These are phyloP conservation scores for Aspergillus neoniger DNA, from an alignment of 2,329 filamentous ascomycete genomes.

Conservation along the genomic window DNA sequence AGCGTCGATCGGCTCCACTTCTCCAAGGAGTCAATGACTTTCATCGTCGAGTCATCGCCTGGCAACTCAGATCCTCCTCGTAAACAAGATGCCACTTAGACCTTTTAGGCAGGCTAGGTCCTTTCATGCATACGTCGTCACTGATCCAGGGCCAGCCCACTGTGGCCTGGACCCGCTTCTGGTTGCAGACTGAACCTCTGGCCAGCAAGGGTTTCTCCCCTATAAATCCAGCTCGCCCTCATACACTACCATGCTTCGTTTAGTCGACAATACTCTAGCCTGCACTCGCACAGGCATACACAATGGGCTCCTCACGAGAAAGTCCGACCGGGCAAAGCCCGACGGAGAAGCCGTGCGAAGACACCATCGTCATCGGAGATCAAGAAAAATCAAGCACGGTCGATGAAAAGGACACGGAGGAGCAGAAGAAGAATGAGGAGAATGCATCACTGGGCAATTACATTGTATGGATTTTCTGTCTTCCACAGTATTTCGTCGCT, in stretches of 20 bases:
- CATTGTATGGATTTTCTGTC: constrained; percentile 11
- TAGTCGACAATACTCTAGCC: background rate
- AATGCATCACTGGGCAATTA: constrained; percentile 16
- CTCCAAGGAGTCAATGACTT: too few species aligned
- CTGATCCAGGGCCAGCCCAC: background rate
- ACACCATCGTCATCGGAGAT: background rate
- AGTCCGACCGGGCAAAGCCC: background rate
- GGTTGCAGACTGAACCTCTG: background rate
- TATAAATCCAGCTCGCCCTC: background rate
- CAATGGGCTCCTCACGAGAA: background rate
- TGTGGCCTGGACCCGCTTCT: background rate
- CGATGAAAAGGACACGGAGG: background rate
- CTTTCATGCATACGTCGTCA: background rate
- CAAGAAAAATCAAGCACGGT: too few species aligned
- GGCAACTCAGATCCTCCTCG: too few species aligned
- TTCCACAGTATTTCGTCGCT: background rate
- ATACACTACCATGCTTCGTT: background rate
- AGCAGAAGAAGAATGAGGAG: constrained; percentile 9
- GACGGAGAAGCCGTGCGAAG: background rate
- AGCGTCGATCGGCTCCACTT: background rate
- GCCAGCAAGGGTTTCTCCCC: background rate
- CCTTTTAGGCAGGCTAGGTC: background rate
- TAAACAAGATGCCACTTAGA: background rate
- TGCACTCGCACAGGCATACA: background rate
- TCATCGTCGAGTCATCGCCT: too few species aligned